Percentiles rank a stretch among this genome's conserved stretches.
phyloP scores from a whole-genome alignment of 2,329 filamentous ascomycete species.

The Trichoderma atroviride region DNA sequence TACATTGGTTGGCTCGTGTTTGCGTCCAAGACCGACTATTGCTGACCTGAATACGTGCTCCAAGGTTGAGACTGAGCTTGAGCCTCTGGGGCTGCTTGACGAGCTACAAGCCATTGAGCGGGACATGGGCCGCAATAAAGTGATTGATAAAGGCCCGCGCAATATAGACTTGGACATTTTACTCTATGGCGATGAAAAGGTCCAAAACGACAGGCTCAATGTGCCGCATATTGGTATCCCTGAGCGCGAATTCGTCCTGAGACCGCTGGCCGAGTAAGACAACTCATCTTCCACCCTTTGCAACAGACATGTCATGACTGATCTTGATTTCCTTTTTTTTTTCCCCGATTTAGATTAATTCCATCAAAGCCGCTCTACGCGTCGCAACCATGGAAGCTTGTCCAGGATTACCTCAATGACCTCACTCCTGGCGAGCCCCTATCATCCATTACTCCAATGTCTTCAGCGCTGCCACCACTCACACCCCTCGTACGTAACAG shows the following conservation, averaged over 20 bases:
- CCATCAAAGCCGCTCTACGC: conserved; percentile 57
- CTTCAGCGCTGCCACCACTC: conserved; percentile 52
- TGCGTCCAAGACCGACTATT: background rate
- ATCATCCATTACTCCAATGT: conserved; percentile 62
- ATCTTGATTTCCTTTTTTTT: background rate
- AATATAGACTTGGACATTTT: conserved; percentile 95
- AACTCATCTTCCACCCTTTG: too few species aligned
- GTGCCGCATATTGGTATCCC: conserved; percentile 84
- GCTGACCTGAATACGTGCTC: background rate
- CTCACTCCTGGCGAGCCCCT: conserved; percentile 55
- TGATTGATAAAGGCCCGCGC: conserved; percentile 89
- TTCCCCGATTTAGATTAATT: conserved; percentile 49
- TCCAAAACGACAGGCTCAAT: conserved; percentile 73
- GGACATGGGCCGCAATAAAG: conserved; percentile 75
- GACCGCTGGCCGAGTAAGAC: conserved; percentile 76
- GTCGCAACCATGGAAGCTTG: conserved; percentile 60
- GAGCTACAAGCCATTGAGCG: conserved; percentile 83
- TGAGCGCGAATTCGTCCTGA: conserved; percentile 91
- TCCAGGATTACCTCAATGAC: conserved; percentile 63
- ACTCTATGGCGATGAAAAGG: conserved; percentile 69
- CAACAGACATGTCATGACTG: background rate
- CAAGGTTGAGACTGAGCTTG: conserved; percentile 78
- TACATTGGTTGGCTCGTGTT: background rate
- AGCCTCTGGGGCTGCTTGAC: conserved; percentile 76
- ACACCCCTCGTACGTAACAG: conserved; percentile 60